Evolutionary conservation across 495 filamentous ascomycete genomes (phyloP).

Genomic region (Tuber aestivum): DNA sequence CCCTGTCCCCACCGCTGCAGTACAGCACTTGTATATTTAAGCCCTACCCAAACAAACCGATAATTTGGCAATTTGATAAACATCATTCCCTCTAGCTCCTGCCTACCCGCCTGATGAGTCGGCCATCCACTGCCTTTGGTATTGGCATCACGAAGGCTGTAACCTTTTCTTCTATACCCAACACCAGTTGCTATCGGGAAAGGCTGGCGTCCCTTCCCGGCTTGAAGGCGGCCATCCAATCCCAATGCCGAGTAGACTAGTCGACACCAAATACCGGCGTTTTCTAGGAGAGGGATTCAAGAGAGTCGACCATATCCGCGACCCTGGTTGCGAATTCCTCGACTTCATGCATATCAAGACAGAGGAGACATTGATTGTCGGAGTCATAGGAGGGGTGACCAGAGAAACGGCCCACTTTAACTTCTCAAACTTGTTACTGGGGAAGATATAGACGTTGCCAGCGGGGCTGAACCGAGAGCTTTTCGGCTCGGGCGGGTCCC

Average conservation of each 20-base stretch:
- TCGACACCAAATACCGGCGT: neutral
- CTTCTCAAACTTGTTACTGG: neutral
- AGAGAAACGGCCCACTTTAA: neutral
- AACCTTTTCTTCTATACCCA: neutral
- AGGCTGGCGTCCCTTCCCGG: neutral
- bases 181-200: neutral
- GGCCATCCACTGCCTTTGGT: neutral
- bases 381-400: neutral
- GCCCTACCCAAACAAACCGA: neutral
- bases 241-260: neutral
- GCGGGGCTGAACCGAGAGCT: neutral
- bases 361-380: neutral
- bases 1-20: neutral
- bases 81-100: neutral
- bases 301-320: neutral
- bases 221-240: neutral
- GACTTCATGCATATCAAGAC: neutral
- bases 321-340: neutral
- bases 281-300: neutral
- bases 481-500: neutral
- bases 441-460: neutral
- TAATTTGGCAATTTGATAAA: neutral
- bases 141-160: neutral
- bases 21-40: too few relatives aligned
- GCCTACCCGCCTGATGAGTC: neutral